These are phyloP conservation scores for Cordyceps fumosorosea DNA, from an alignment of 2,329 filamentous ascomycete genomes.

Conservation along the genomic window DNA sequence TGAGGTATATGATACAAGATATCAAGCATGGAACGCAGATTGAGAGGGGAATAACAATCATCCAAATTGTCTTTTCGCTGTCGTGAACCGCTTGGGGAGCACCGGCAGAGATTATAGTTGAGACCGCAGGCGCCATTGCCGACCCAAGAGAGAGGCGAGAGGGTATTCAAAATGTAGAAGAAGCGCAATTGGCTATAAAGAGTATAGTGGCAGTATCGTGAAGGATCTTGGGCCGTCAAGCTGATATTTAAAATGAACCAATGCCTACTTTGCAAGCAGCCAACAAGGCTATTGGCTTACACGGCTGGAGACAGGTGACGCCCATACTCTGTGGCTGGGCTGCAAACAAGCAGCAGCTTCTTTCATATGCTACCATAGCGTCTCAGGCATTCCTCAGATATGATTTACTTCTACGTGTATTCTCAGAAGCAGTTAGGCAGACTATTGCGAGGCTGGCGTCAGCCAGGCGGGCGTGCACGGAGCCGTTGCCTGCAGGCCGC, in stretches of 20 bases:
- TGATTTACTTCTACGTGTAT: not conserved
- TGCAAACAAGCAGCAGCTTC: not conserved
- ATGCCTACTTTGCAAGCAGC: not conserved
- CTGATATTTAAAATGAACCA: not conserved
- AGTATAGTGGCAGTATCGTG: too few species aligned
- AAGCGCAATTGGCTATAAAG: not conserved
- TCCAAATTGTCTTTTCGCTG: slow-evolving; percentile 4
- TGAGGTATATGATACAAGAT: not conserved
- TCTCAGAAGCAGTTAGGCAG: not conserved
- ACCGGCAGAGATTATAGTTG: not conserved
- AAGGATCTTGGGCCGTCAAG: not conserved
- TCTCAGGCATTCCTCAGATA: not conserved
- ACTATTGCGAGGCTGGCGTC: not conserved
- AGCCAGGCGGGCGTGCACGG: not conserved
- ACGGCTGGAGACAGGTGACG: not conserved
- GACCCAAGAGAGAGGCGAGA: not conserved
- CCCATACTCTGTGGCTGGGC: not conserved
- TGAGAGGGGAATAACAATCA: not conserved
- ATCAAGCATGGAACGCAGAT: not conserved
- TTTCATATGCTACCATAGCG: not conserved
- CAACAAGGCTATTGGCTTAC: not conserved
- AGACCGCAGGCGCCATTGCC: not conserved
- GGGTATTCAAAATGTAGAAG: not conserved
- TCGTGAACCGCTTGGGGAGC: not conserved
- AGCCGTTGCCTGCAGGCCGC: not conserved